Evolutionary conservation across 1,139 yeast species (phyloP).

Genomic region (Saccharomyces hybrid): DNA sequence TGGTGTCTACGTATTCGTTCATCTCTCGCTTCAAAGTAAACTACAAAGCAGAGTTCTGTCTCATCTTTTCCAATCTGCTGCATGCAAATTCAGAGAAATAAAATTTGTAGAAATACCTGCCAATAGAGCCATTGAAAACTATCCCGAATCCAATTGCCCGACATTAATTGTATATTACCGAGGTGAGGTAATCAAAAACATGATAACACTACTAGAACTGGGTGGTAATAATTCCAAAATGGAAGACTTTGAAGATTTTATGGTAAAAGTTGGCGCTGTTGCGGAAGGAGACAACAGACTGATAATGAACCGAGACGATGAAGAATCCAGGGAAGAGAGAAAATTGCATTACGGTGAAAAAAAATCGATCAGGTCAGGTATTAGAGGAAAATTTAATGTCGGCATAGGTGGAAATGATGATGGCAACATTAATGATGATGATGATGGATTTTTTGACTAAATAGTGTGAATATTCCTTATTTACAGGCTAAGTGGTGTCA

Average conservation of each 20-base stretch:
- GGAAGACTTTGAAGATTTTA: constrained; percentile 60
- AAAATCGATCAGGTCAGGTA: constrained; percentile 33
- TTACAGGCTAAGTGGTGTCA: background rate
- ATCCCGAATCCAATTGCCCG: constrained; percentile 86
- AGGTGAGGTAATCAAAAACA: constrained; percentile 69
- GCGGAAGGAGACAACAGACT: constrained; percentile 59
- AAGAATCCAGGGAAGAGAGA: constrained; percentile 41
- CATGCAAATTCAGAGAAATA: constrained; percentile 62
- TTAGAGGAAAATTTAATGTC: constrained; percentile 38
- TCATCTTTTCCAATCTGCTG: constrained; percentile 44
- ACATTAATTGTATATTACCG: constrained; percentile 75
- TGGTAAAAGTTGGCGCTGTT: constrained; percentile 61
- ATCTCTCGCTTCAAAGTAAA: constrained; percentile 61
- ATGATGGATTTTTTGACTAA: constrained; percentile 36
- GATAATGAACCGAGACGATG: constrained; percentile 54
- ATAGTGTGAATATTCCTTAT: constrained; percentile 2
- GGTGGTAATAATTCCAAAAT: constrained; percentile 75
- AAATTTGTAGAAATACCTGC: constrained; percentile 90
- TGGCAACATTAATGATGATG: constrained; percentile 34
- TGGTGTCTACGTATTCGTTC: constrained; percentile 57
- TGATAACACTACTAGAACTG: constrained; percentile 65
- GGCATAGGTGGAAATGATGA: constrained; percentile 37
- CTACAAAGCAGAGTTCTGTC: constrained; percentile 67
- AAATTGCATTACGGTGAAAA: constrained; percentile 49
- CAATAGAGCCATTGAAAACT: constrained; percentile 80